phyloP scores from a whole-genome alignment of 768 basidiomycete genomes.

The Mrakia gelida region DNA sequence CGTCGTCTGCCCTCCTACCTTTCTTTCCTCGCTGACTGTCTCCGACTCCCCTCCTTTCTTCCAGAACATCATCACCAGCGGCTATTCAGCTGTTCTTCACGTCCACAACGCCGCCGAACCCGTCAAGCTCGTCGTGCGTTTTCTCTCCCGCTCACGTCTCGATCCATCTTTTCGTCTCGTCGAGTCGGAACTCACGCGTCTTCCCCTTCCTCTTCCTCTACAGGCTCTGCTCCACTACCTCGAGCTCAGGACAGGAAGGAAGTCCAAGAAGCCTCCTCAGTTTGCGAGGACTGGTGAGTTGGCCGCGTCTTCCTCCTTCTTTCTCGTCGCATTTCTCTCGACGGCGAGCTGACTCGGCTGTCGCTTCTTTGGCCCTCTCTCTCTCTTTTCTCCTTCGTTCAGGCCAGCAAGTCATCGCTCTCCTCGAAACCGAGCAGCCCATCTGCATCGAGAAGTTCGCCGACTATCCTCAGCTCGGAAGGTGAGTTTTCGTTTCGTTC shows the following conservation, averaged over 20 bases:
- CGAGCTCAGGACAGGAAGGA: slow-evolving; percentile 91
- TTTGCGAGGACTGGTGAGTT: slow-evolving; percentile 78
- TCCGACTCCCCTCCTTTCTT: background rate
- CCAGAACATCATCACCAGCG: slow-evolving; percentile 87
- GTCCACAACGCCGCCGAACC: slow-evolving; percentile 93
- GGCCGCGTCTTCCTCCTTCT: background rate
- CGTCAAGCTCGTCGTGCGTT: slow-evolving; percentile 71
- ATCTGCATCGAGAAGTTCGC: slow-evolving; percentile 84
- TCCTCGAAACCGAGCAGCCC: slow-evolving; percentile 72
- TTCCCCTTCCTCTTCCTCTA: background rate
- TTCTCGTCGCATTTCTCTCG: too few species aligned
- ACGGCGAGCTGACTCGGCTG: too few species aligned
- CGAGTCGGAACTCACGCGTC: background rate
- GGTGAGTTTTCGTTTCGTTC: background rate
- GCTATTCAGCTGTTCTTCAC: slow-evolving; percentile 93
- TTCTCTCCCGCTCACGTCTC: background rate
- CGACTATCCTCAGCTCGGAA: slow-evolving; percentile 86
- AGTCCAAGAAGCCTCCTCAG: slow-evolving; percentile 91
- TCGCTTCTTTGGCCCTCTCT: background rate
- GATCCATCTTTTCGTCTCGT: background rate
- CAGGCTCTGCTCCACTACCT: slow-evolving; percentile 92
- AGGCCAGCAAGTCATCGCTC: slow-evolving; percentile 89
- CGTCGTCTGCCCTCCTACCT: background rate
- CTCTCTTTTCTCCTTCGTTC: background rate
- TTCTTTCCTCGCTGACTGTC: background rate